These are phyloP conservation scores for Nothophytophthora sp. DNA, from an alignment of 352 stramenopile species.

Conservation along the genomic window DNA sequence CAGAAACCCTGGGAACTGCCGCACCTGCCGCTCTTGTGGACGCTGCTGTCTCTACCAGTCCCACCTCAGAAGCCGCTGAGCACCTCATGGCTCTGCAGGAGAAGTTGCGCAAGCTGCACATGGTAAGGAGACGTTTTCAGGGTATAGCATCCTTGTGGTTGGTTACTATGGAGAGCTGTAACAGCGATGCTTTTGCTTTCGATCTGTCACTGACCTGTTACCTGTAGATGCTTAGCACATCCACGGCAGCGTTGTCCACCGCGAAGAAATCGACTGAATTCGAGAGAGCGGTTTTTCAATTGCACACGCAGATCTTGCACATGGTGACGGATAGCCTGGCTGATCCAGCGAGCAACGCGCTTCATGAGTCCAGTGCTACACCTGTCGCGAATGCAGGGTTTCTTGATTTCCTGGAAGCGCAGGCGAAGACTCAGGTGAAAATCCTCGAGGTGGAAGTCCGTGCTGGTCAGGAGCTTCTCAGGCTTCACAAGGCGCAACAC, in stretches of 20 bases:
- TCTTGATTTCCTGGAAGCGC: conserved; percentile 44
- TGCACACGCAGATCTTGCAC: conserved; percentile 34
- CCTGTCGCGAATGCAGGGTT: conserved; percentile 28
- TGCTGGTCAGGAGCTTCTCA: conserved; percentile 58
- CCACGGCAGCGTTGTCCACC: conserved; percentile 14
- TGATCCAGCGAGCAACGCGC: conserved; percentile 1
- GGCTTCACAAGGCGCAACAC: conserved; percentile 54
- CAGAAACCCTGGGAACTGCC: neutral
- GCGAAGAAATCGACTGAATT: conserved; percentile 25
- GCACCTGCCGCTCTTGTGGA: neutral
- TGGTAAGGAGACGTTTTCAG: too few relatives aligned
- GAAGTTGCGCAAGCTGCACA: conserved; percentile 33
- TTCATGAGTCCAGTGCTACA: neutral
- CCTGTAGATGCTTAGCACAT: conserved; percentile 36
- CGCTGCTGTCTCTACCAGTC: neutral
- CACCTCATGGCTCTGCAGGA: conserved; percentile 4
- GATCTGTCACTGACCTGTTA: neutral
- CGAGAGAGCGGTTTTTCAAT: conserved; percentile 31
- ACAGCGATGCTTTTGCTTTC: too few relatives aligned
- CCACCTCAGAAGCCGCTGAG: neutral
- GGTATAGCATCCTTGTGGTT: too few relatives aligned
- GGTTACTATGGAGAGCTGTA: too few relatives aligned
- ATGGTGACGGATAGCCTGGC: conserved; percentile 29
- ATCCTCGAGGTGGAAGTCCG: conserved; percentile 65
- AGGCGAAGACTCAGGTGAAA: conserved; percentile 42